phyloP scores from a whole-genome alignment of 2,329 filamentous ascomycete species.

The Pyrenochaeta sp. region DNA sequence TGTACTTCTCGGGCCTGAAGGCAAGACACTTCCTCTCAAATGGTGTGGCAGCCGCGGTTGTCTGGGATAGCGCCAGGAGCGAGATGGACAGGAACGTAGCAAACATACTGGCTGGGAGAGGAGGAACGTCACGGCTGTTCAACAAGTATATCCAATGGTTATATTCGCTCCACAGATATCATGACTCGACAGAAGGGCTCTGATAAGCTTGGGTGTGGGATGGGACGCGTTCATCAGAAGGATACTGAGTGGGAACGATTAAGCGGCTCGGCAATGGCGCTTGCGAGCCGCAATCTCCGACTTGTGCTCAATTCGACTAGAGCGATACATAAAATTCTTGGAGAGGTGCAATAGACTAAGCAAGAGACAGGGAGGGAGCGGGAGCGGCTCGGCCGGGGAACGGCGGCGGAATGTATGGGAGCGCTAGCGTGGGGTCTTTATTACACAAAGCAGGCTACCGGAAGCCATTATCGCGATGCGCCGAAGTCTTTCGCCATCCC shows the following conservation, averaged over 20 bases:
- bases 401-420: not conserved
- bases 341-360: not conserved
- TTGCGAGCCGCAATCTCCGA: conserved; percentile 1
- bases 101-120: conserved; percentile 7
- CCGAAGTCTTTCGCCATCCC: too few relatives aligned
- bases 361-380: not conserved
- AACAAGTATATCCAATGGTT: not conserved
- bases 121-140: not conserved
- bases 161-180: not conserved
- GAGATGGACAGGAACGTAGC: not conserved
- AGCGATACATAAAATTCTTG: not conserved
- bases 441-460: too few relatives aligned
- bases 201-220: not conserved
- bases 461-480: too few relatives aligned
- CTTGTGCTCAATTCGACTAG: not conserved
- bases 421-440: too few relatives aligned
- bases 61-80: conserved; percentile 4
- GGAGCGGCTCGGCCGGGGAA: not conserved
- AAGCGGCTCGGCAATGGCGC: not conserved
- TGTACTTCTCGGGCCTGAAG: conserved; percentile 26
- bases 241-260: not conserved
- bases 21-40: conserved; percentile 28
- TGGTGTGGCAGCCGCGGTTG: not conserved
- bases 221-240: not conserved
- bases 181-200: conserved; percentile 2